A percentile compares a stretch with the other conserved stretches of the same genome.
These are phyloP conservation scores for Leishmania arabica DNA, from an alignment of 208 protist genomes.

Conservation along the genomic window DNA sequence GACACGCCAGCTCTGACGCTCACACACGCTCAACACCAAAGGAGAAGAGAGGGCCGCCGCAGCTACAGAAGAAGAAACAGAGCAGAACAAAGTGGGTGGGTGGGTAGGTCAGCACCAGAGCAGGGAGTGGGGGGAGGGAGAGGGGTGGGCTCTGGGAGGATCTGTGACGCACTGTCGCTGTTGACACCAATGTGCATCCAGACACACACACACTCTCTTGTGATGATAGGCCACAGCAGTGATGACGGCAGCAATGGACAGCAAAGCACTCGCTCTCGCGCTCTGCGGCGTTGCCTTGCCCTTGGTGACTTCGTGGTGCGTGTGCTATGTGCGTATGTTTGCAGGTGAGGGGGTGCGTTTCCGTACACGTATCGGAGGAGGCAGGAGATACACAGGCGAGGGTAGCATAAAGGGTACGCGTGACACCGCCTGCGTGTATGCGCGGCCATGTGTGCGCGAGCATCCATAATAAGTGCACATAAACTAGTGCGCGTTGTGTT, in stretches of 20 bases:
- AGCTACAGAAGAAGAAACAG: not conserved
- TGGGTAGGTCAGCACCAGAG: not conserved
- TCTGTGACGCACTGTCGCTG: not conserved
- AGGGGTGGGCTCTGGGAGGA: not conserved
- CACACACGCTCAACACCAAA: not conserved
- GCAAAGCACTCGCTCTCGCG: not conserved
- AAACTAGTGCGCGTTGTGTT: too few species aligned
- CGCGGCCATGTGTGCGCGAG: not conserved
- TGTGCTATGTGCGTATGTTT: not conserved
- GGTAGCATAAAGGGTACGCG: not conserved
- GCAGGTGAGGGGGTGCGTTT: not conserved
- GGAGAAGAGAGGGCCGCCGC: not conserved
- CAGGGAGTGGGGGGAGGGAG: not conserved
- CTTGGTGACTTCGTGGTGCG: not conserved
- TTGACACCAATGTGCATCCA: not conserved
- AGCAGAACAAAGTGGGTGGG: not conserved
- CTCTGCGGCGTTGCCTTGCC: not conserved
- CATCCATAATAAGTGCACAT: not conserved
- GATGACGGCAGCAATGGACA: not conserved
- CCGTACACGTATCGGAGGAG: not conserved
- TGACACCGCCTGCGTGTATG: not conserved
- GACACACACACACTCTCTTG: not conserved
- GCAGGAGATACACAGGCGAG: not conserved
- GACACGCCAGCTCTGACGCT: not conserved
- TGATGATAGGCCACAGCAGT: not conserved